Conservation (phyloP, 768 basidiomycete genomes). For the Pulveroboletus sp. region DNA sequence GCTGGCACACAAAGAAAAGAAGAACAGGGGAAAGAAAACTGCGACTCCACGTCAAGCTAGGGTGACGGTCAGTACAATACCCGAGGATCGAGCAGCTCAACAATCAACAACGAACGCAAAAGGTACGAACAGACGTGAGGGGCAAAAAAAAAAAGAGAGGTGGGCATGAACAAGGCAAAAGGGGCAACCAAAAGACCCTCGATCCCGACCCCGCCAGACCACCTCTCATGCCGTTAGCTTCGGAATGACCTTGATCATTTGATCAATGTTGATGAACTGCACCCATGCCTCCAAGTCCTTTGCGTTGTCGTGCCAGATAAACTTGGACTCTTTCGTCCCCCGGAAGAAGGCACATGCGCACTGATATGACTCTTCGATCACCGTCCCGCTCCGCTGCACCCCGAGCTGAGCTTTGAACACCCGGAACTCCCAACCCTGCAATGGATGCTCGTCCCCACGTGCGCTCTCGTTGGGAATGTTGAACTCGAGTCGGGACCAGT, state of each 20-base stretch:
- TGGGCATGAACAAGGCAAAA: not conserved
- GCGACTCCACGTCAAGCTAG: not conserved
- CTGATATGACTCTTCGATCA: slow-evolving; percentile 64
- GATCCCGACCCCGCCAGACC: not conserved
- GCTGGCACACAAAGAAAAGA: not conserved
- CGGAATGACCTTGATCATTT: slow-evolving; percentile 73
- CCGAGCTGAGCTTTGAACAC: slow-evolving; percentile 72
- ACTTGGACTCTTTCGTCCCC: slow-evolving; percentile 57
- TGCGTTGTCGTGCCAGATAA: slow-evolving; percentile 65
- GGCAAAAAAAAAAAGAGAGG: not conserved
- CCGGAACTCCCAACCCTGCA: slow-evolving; percentile 84
- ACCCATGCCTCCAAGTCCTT: slow-evolving; percentile 75
- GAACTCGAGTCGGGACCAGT: slow-evolving; percentile 78
- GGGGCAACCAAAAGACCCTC: not conserved
- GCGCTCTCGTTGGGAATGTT: slow-evolving; percentile 61
- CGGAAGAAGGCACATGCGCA: slow-evolving; percentile 77
- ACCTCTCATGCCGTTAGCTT: slow-evolving; percentile 56
- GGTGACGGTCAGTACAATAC: slow-evolving; percentile 5
- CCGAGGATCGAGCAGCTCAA: slow-evolving; percentile 1
- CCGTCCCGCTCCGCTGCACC: slow-evolving; percentile 50
- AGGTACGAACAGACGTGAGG: slow-evolving; percentile 1
- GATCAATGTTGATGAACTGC: slow-evolving; percentile 79
- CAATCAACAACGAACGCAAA: not conserved
- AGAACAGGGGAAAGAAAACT: too few relatives aligned
- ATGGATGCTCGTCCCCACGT: slow-evolving; percentile 59